Conservation (phyloP, 75 land plant genomes). For the Isoetes taiwanensis region DNA sequence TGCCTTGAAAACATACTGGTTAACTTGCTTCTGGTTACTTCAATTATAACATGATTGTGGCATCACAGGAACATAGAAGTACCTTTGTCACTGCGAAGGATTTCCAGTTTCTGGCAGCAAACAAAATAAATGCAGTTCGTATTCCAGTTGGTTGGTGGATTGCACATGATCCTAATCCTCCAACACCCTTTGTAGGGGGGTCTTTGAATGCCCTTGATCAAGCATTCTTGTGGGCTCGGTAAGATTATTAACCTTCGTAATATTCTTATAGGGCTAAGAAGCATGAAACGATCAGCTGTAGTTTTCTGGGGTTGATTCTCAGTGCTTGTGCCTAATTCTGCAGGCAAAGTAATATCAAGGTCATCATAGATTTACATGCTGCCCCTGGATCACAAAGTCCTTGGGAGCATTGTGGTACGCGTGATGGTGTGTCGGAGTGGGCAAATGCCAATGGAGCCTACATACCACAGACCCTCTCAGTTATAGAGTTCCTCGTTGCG, state of each 20-base stretch:
- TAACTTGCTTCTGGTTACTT: too few relatives aligned
- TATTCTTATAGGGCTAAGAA: too few relatives aligned
- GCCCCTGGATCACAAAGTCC: constrained; percentile 94
- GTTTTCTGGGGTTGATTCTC: constrained; percentile 4
- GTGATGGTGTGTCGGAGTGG: constrained; percentile 67
- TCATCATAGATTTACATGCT: constrained; percentile 82
- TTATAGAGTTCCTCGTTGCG: constrained; percentile 58
- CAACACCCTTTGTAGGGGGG: constrained; percentile 67
- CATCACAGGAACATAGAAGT: constrained; percentile 58
- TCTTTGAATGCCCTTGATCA: constrained; percentile 52
- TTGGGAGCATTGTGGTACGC: constrained; percentile 82
- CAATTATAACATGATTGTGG: neutral
- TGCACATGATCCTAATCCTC: constrained; percentile 71
- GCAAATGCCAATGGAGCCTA: constrained; percentile 35
- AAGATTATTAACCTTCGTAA: too few relatives aligned
- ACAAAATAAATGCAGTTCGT: constrained; percentile 65
- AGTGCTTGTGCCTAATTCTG: too few relatives aligned
- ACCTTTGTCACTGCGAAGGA: constrained; percentile 41
- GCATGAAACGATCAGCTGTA: neutral
- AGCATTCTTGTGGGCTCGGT: constrained; percentile 81
- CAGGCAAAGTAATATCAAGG: constrained; percentile 38
- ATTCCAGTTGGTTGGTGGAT: constrained; percentile 98
- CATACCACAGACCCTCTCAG: constrained; percentile 42
- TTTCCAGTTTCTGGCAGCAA: constrained; percentile 37
- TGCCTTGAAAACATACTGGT: too few relatives aligned